Base-by-base conservation (phyloP, 768 basidiomycete genomes). In the Calvatia gigantea region DNA sequence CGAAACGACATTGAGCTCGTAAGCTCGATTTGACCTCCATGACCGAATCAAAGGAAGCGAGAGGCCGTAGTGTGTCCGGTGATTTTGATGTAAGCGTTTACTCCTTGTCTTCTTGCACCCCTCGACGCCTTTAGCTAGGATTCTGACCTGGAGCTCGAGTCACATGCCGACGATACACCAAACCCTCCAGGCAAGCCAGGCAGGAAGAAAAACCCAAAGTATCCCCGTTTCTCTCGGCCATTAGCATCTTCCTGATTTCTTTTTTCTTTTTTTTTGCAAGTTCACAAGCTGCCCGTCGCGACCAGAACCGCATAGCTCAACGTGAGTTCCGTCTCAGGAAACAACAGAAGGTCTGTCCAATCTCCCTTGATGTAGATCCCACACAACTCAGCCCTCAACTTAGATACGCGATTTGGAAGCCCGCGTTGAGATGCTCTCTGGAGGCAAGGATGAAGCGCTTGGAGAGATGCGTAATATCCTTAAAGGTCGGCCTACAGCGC, bases 361-460 rank as follows among this genome's bases (percentile, higher is more conserved):
- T 48, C 7, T 58, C 27, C 31, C 29, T 50, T 33, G 21, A 31
- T 48, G 31, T 9, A 37, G 15, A 8, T 37, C 39, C 28, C 54
- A 37, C 38, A 42, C 29, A 41, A 17, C 17, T 31, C 37, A 29
- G 29, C 35, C 37, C 33, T 25, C 21, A 15, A 5, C 7, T 14
- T 62, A 97, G 91, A 94, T 97, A 69, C 90, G 94, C 19, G 94
- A 97, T 71, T 83, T 97, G 33, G 94, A 97, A 73, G 94, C 94
- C 17, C 84, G 91, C 42, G 92, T 97, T n/a, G 94, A 95, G 70
- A 86, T 97, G 6, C 80, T 97, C 15, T 96, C 94, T 4, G 93
- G 91, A 17, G 91, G 90, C 38, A 87, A 93, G 64, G 94, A 94
- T 77, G 91, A 96, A 70, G 86, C 91, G 5, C 74, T 92, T 52